phyloP scores from a whole-genome alignment of 140 eudicot genomes.

The Bidens hawaiensis region DNA sequence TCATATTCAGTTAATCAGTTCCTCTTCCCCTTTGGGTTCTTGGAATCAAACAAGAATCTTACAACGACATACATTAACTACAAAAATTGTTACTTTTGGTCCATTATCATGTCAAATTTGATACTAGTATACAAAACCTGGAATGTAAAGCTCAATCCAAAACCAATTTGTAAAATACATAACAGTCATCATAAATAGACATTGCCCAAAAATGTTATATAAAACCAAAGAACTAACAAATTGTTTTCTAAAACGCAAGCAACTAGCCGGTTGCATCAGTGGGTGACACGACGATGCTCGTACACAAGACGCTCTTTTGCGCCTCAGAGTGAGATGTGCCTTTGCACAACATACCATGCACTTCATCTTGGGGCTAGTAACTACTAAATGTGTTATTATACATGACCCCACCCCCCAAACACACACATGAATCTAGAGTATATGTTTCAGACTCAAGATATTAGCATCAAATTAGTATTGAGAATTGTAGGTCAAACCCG shows the following conservation, averaged over 20 bases:
- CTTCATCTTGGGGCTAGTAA: too few relatives aligned
- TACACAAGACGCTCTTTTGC: neutral
- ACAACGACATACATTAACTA: too few relatives aligned
- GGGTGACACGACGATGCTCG: neutral
- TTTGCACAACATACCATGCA: too few relatives aligned
- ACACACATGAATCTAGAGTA: neutral
- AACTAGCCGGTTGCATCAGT: neutral
- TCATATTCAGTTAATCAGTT: too few relatives aligned
- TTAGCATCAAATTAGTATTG: constrained; percentile 42
- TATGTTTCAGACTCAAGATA: neutral
- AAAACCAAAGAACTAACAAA: neutral
- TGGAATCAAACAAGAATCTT: too few relatives aligned
- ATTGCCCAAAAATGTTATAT: neutral
- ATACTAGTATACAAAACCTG: too few relatives aligned
- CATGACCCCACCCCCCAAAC: neutral
- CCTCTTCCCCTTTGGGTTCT: too few relatives aligned
- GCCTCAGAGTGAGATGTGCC: too few relatives aligned
- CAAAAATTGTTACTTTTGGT: too few relatives aligned
- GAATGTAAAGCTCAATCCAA: neutral
- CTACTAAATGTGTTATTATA: neutral
- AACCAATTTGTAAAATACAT: neutral
- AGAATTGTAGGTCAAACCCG: constrained; percentile 85
- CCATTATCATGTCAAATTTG: too few relatives aligned
- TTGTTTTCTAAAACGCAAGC: neutral
- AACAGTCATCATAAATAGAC: neutral